Percentiles rank a stretch among this genome's conserved stretches.
Conservation (phyloP, 805 yeast species). For the Saccharomycopsis sp. region DNA sequence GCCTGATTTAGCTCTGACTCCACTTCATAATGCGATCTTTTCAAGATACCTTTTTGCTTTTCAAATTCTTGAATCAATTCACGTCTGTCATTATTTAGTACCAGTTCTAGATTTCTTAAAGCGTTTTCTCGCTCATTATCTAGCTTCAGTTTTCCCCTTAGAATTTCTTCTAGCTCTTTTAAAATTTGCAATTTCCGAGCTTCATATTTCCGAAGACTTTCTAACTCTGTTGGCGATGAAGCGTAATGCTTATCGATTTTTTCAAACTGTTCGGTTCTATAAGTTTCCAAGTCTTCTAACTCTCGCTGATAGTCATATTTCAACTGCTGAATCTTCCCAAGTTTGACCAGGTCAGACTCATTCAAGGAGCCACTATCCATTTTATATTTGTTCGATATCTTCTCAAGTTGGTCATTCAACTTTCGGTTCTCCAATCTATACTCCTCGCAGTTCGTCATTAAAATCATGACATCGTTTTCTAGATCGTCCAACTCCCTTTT, state of each 20-base stretch:
- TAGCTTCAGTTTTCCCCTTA: slow-evolving; percentile 22
- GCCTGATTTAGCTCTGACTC: neutral
- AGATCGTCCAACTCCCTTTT: slow-evolving; percentile 22
- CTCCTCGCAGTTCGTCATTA: slow-evolving; percentile 32
- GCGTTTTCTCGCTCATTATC: neutral
- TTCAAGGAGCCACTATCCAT: slow-evolving; percentile 24
- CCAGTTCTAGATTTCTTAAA: neutral
- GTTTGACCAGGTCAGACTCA: slow-evolving; percentile 27
- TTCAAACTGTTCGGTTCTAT: neutral
- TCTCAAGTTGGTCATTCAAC: slow-evolving; percentile 25
- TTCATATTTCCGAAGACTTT: slow-evolving; percentile 31
- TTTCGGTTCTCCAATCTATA: slow-evolving; percentile 31
- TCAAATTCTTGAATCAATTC: slow-evolving; percentile 17
- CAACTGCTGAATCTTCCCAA: slow-evolving; percentile 28
- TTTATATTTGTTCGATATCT: slow-evolving; percentile 23
- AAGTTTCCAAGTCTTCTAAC: slow-evolving; percentile 7
- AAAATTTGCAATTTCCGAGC: neutral
- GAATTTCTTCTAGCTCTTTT: neutral
- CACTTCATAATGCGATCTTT: slow-evolving; percentile 27
- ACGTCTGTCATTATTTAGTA: neutral
- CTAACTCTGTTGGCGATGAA: neutral
- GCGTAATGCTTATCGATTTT: slow-evolving; percentile 1
- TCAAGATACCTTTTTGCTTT: slow-evolving; percentile 25
- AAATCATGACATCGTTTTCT: slow-evolving; percentile 24
- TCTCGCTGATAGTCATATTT: slow-evolving; percentile 29